Percentiles rank a stretch among this genome's conserved stretches.
Evolutionary conservation across 306 rosid species (phyloP).

Genomic region (Malus fusca): DNA sequence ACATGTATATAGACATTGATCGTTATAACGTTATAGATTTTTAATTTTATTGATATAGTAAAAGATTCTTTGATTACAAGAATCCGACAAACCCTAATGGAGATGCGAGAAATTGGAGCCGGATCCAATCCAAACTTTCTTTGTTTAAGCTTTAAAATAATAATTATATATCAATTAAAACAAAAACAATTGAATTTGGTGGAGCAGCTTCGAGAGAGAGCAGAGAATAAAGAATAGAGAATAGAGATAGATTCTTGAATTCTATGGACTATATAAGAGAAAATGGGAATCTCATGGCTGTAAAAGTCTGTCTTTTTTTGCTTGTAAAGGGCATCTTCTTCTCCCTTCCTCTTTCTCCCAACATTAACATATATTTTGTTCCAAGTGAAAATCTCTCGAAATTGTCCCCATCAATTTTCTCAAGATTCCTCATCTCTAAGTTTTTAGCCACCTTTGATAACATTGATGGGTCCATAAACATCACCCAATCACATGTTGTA

Average conservation of each 20-base stretch:
- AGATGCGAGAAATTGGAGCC: conserved; percentile 51
- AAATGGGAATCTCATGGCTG: conserved; percentile 55
- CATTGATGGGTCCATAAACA: not conserved
- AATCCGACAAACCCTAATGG: conserved; percentile 62
- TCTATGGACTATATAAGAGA: conserved; percentile 26
- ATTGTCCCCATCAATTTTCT: conserved; percentile 30
- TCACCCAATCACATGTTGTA: conserved; percentile 12
- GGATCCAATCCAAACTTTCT: conserved; percentile 42
- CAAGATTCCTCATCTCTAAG: conserved; percentile 63
- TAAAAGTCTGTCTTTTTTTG: conserved; percentile 42
- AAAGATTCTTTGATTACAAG: conserved; percentile 51
- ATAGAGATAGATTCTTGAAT: conserved; percentile 48
- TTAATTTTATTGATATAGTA: too few species aligned
- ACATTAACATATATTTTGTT: conserved; percentile 3
- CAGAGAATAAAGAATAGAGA: not conserved
- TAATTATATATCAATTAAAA: not conserved
- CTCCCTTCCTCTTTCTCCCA: conserved; percentile 20
- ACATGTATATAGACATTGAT: too few species aligned
- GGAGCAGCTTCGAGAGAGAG: conserved; percentile 12
- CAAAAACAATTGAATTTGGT: conserved; percentile 22
- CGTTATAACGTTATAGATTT: too few species aligned
- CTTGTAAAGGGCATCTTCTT: conserved; percentile 45
- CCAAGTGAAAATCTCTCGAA: conserved; percentile 40
- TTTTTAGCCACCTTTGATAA: conserved; percentile 10
- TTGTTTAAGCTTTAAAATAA: conserved; percentile 28